A percentile compares a stretch with the other conserved stretches of the same genome.
phyloP scores from a whole-genome alignment of 2,329 filamentous ascomycete species.

The Biscogniauxia sp. region DNA sequence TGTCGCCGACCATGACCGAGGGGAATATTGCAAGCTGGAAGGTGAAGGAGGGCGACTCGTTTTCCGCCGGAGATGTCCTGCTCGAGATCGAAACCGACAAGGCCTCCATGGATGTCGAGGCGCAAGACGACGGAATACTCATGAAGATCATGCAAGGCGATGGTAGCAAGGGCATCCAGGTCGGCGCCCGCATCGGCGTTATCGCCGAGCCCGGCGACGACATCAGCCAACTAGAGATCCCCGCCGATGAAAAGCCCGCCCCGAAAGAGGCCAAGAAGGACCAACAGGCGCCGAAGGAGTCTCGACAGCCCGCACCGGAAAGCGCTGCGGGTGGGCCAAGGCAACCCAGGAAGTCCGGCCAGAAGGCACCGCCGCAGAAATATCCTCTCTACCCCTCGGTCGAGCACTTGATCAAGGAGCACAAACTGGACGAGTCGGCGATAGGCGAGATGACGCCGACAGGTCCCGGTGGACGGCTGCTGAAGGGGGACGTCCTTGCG shows the following conservation, averaged over 20 bases:
- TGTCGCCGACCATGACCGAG: constrained; percentile 88
- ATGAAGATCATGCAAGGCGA: constrained; percentile 77
- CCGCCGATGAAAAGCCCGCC: constrained; percentile 59
- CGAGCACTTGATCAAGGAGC: constrained; percentile 72
- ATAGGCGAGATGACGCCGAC: constrained; percentile 80
- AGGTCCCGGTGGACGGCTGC: constrained; percentile 80
- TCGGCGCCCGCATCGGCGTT: constrained; percentile 79
- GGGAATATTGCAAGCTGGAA: constrained; percentile 84
- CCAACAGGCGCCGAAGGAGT: constrained; percentile 16
- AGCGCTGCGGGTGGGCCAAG: constrained; percentile 33
- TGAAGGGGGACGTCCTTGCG: constrained; percentile 94
- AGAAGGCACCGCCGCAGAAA: constrained; percentile 60
- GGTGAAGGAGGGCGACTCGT: constrained; percentile 83
- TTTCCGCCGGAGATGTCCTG: constrained; percentile 79
- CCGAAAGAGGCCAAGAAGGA: constrained; percentile 36
- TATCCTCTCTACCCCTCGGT: constrained; percentile 83
- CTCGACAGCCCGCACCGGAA: constrained; percentile 30
- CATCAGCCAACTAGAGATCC: constrained; percentile 69
- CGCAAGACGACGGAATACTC: constrained; percentile 82
- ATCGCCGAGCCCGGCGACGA: constrained; percentile 81
- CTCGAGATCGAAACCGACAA: constrained; percentile 94
- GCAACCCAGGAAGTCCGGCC: constrained; percentile 36
- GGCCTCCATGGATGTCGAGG: constrained; percentile 92
- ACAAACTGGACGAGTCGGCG: constrained; percentile 73
- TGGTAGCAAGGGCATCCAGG: constrained; percentile 73